phyloP scores from a whole-genome alignment of 805 yeast species.

The Priceomyces castillae region DNA sequence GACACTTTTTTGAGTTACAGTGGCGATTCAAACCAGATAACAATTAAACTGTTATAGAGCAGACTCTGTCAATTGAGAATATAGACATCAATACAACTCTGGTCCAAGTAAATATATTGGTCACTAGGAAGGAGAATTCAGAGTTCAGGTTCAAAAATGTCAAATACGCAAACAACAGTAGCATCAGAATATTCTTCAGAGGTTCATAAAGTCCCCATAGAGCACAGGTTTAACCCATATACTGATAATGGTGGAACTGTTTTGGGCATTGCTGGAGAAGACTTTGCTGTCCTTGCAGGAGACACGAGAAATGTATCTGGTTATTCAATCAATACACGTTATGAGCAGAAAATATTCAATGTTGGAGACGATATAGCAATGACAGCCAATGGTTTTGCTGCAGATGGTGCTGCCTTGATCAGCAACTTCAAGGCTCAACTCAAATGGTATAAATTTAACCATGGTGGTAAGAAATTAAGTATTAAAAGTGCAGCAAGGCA shows the following conservation, averaged over 20 bases:
- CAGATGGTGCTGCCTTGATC: conserved; percentile 86
- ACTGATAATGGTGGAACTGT: conserved; percentile 97
- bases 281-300: conserved; percentile 94
- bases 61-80: background rate
- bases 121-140: background rate
- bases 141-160: too few species aligned
- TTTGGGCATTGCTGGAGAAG: conserved; percentile 95
- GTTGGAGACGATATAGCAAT: conserved; percentile 85
- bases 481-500: conserved; percentile 81
- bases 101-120: background rate
- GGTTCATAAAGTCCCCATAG: conserved; percentile 61
- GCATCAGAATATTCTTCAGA: conserved; percentile 68
- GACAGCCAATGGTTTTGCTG: conserved; percentile 95
- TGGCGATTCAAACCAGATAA: background rate
- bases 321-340: conserved; percentile 87
- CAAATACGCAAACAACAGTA: conserved; percentile 32
- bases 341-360: conserved; percentile 84
- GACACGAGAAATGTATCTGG: conserved; percentile 98
- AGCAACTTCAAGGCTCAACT: conserved; percentile 65
- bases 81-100: background rate
- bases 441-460: conserved; percentile 92
- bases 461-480: conserved; percentile 64
- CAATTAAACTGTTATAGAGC: background rate
- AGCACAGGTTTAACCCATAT: conserved; percentile 90
- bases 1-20: background rate